Base-by-base conservation (phyloP, 1,139 yeast genomes). In the Yamadazyma diddensiae region DNA sequence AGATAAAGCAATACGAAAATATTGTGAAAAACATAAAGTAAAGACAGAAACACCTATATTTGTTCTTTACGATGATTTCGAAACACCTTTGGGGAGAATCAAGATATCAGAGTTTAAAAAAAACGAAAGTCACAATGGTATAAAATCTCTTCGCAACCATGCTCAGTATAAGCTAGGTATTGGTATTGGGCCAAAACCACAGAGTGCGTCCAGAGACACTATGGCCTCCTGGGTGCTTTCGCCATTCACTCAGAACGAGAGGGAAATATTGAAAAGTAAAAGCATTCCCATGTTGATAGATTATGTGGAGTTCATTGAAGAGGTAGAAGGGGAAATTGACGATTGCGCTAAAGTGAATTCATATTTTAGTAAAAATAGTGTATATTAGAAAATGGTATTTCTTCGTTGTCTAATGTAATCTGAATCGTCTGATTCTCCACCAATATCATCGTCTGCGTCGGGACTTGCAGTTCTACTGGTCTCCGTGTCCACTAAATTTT, bases 151-250 rank as follows among this genome's bases (percentile, higher is more conserved):
- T 9, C n/a, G n/a, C n/a, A n/a, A n/a, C n/a, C n/a, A n/a, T n/a
- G n/a, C n/a, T n/a, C 49, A 47, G 27, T 57, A 40, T 35, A 65
- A 65, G 40, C 45, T 68, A 18, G 72, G 70, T 0, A 45, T 68
- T 5, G 73, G 73, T 0, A 64, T 68, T 18, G 74, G 74, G 0
- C 74, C 74, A 3, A 68, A 68, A 40, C 74, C 73, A 1, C 35
- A 38, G 5, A 54, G 46, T 37, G 62, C 70, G 1, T 44, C 57
- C 11, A 51, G 47, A 26, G 66, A 56, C 32, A 52, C 58, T 3
- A 65, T 68, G 65, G 60, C 63, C 3, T 35, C 50, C 10, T 68
- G 73, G 73, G 73, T 67, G 9, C 51, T 68, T 19, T 53, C 69
- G 2, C 37, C 39, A 9, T 59, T 63, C 37, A 50, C 39, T 16